Evolutionary conservation across 2,329 filamentous ascomycete species (phyloP), one percentile per base, ranked within the genome.

Genomic region (Epichloe baconii): DNA sequence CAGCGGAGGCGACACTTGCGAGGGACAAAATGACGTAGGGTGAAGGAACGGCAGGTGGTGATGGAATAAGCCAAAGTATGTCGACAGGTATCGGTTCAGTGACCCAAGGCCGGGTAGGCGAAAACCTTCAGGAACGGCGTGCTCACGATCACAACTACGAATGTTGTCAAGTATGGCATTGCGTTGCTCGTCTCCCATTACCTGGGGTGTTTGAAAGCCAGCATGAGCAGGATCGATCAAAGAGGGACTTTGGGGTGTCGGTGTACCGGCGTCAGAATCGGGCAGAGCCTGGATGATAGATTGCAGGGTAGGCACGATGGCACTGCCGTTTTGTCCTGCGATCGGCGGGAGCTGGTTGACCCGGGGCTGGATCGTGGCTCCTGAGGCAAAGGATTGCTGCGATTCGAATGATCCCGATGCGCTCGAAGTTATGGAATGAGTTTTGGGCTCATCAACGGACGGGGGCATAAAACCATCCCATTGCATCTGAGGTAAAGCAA

Each of bases 1-100:
- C 8, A 98, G 74, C 19, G 93, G 84, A 12, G 91, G 84, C 44
- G 91, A 88, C 4, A 86, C 80, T 58, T 84, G 77, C 4, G 85
- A 85, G 3, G 90, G 87, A 56, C 83, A 80, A 71, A 97, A 97
- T 0, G 93, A 94, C 15, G 87, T 81, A 44, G 91, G 90, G 64
- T 98, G 93, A 64, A 98, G 70, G 72, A 98, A 97, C 1, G 93
- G 93, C 63, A 97, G 71, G 64, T 98, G 93, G 62, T 95, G 93
- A 64, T 98, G 93, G 70, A 97, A 98, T 61, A 96, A 75, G 65
- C 87, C 89, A 68, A 97, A 98, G 74, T 97, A 98, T 1, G 91
- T 95, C 54, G 89, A 87, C 55, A 98, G 74, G 67, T 95, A 95
- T 56, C 89, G 82, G 70, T 98, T 97, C 65, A 97, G 72, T 2